Evolutionary conservation across 768 basidiomycete genomes (phyloP).

Genomic region (Rhizopogon rudus): DNA sequence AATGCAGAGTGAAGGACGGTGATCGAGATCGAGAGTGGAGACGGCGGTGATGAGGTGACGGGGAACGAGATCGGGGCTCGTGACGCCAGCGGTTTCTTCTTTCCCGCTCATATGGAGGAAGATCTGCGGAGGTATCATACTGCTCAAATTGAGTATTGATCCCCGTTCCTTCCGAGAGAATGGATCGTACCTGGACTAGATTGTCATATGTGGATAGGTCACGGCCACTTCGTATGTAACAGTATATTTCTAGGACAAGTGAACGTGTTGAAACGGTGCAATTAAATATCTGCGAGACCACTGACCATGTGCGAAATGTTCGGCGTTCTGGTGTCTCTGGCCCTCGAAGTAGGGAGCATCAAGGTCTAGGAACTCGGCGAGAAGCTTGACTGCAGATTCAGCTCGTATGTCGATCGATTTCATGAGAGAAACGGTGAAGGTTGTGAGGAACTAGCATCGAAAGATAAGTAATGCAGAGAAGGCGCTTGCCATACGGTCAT

Average conservation of each 20-base stretch:
- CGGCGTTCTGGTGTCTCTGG: conserved; percentile 63
- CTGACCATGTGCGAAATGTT: conserved; percentile 92
- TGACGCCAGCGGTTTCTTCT: conserved; percentile 25
- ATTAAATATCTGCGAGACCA: background rate
- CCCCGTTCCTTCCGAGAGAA: background rate
- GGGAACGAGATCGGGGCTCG: conserved; percentile 19
- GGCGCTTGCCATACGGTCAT: conserved; percentile 15
- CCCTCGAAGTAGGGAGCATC: conserved; percentile 55
- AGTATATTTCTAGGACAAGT: conserved; percentile 69
- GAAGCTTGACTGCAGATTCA: conserved; percentile 75
- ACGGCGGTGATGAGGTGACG: conserved; percentile 17
- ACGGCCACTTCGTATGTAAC: conserved; percentile 80
- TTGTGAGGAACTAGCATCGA: conserved; percentile 73
- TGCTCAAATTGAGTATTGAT: conserved; percentile 21
- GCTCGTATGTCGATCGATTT: conserved; percentile 91
- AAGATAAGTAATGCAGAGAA: conserved; percentile 10
- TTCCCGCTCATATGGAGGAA: conserved; percentile 27
- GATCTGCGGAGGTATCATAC: conserved; percentile 53
- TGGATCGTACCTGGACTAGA: conserved; percentile 60
- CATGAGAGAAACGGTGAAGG: conserved; percentile 86
- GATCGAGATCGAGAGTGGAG: conserved; percentile 19
- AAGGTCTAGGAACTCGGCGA: conserved; percentile 88
- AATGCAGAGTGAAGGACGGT: background rate
- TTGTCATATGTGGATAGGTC: conserved; percentile 81
- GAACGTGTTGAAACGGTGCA: conserved; percentile 1